Conservation (phyloP, 768 basidiomycete genomes). For the Neoboletus brunneissimus region DNA sequence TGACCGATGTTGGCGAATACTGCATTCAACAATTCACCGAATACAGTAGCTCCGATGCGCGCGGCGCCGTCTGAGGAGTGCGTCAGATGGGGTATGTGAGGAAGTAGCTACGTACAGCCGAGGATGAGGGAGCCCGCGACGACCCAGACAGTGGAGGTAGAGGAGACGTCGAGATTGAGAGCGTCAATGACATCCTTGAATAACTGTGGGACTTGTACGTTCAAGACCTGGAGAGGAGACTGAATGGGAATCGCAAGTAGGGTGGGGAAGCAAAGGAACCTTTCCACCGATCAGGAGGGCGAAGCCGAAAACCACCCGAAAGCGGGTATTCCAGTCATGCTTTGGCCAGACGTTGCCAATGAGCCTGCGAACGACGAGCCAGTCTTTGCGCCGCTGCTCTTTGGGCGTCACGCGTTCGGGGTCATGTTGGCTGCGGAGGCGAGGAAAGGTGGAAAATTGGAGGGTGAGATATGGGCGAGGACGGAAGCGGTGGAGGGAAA, state of each 20-base stretch:
- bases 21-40: constrained; percentile 89
- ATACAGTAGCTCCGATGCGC: constrained; percentile 84
- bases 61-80: constrained; percentile 75
- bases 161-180: constrained; percentile 78
- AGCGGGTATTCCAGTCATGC: constrained; percentile 76
- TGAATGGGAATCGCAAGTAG: not conserved
- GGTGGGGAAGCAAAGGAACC: constrained; percentile 41
- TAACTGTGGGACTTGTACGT: constrained; percentile 96
- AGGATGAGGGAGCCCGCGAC: constrained; percentile 86
- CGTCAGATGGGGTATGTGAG: not conserved
- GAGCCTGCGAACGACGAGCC: constrained; percentile 81
- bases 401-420: constrained; percentile 17
- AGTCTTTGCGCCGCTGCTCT: constrained; percentile 75
- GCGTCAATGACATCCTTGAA: constrained; percentile 92
- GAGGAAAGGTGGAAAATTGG: constrained; percentile 21
- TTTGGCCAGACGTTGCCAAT: constrained; percentile 91
- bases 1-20: constrained; percentile 97
- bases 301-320: constrained; percentile 81
- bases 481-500: constrained; percentile 5
- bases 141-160: constrained; percentile 80
- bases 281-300: constrained; percentile 80
- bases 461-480: not conserved
- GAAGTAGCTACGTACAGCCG: constrained; percentile 65
- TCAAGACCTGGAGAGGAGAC: constrained; percentile 62
- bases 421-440: constrained; percentile 11